Percentiles rank a stretch among this genome's conserved stretches.
These are phyloP conservation scores for Cercophora scortea DNA, from an alignment of 495 filamentous ascomycete species.

Conservation along the genomic window DNA sequence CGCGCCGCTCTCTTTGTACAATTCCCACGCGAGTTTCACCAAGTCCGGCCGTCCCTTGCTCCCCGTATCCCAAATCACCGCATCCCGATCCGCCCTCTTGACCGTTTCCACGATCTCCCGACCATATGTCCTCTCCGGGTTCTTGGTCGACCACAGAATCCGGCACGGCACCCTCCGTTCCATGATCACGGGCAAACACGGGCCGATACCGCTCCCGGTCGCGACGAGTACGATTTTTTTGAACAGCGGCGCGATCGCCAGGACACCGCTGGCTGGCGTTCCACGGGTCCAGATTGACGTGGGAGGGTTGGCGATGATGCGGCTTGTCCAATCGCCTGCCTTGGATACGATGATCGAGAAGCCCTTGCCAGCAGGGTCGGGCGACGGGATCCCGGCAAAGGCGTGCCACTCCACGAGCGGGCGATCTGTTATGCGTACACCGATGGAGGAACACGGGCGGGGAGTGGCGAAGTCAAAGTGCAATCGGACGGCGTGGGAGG, in stretches of 20 bases:
- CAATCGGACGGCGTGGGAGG: too few species aligned
- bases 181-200: constrained; percentile 34
- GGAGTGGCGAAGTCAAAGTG: too few species aligned
- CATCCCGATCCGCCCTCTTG: constrained; percentile 20
- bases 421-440: constrained; percentile 39
- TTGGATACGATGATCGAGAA: constrained; percentile 60
- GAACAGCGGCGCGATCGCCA: constrained; percentile 58
- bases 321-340: constrained; percentile 63
- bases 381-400: constrained; percentile 63
- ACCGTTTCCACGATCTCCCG: constrained; percentile 28
- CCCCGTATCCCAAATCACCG: too few species aligned
- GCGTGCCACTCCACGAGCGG: constrained; percentile 63
- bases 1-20: too few species aligned
- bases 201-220: constrained; percentile 67
- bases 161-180: constrained; percentile 18
- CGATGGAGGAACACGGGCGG: constrained; percentile 31
- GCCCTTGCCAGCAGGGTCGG: constrained; percentile 31
- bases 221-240: constrained; percentile 55
- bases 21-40: too few species aligned
- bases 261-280: constrained; percentile 48
- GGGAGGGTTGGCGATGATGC: constrained; percentile 46
- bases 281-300: constrained; percentile 44
- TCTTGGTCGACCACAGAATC: constrained; percentile 34
- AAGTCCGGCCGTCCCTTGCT: too few species aligned
- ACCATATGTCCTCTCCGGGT: constrained; percentile 31